Evolutionary conservation across 2,329 filamentous ascomycete genomes (phyloP), one percentile per base, ranked within the genome.

Genomic region (Talaromyces sp.): DNA sequence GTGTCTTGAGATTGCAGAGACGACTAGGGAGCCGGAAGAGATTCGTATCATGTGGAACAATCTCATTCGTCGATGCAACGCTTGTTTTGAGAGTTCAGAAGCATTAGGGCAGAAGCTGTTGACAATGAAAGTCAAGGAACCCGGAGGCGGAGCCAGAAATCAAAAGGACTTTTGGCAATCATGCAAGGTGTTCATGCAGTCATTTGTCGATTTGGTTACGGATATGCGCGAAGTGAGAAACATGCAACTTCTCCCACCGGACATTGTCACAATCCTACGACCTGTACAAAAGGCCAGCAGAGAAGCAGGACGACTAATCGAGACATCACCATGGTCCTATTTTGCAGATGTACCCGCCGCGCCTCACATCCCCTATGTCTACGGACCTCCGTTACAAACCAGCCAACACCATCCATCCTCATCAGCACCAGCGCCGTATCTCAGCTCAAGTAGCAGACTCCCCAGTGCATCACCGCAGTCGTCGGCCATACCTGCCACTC

Each of bases 261-360:
- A 95, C 63, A 87, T 91, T 45, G 85, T 89, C 68, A 76, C 82
- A 25, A 82, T 89, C 56, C 82, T 97, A 64, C 85, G 88, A 60
- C 91, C 91, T 2, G 84, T 96, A 46, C 92, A 97, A 68, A 86
- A 86, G 64, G 85, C 84, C 59, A 87, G 94, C 68, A 91, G 92
- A 69, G 89, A 96, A 68, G 89, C 89, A 11, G 88, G 82, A 60
- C 83, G 84, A 56, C 77, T 88, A 50, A 94, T 96, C 63, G 82
- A 84, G 65, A 78, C 79, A 51, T 86, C 84, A 11, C 83, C 84
- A 8, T 85, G 85, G 82, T 80, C 82, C 33, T 81, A 81, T 64
- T 77, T 85, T 43, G 78, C 75, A 36, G 74, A 76, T 57, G 72
- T 72, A 64, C 70, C 68, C 21, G 65, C 68, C 13, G 66, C 65